Conservation (phyloP, 768 basidiomycete genomes). For the Tricholoma furcatifolium region DNA sequence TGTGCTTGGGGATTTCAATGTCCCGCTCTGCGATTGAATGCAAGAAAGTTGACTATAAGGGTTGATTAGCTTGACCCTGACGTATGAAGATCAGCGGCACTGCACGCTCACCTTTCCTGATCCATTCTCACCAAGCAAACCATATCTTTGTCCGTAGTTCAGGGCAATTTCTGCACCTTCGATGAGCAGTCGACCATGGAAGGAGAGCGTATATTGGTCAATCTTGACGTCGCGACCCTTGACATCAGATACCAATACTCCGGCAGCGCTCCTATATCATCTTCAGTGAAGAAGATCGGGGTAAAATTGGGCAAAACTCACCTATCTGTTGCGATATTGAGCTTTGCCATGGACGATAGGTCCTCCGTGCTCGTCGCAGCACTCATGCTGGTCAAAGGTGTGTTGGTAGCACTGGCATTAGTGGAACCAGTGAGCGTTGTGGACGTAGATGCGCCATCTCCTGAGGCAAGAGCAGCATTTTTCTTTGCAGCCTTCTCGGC, state of each 20-base stretch:
- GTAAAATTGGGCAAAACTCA: slow-evolving; percentile 27
- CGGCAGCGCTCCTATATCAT: slow-evolving; percentile 75
- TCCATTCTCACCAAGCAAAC: slow-evolving; percentile 95
- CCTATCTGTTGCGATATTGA: slow-evolving; percentile 89
- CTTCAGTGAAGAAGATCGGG: not conserved
- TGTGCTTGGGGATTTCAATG: slow-evolving; percentile 89
- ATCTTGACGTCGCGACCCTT: slow-evolving; percentile 98
- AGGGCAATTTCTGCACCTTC: slow-evolving; percentile 62
- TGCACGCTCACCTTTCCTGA: slow-evolving; percentile 90
- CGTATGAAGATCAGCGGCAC: not conserved
- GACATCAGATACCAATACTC: slow-evolving; percentile 89
- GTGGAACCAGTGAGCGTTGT: slow-evolving; percentile 63
- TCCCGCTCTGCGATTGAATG: slow-evolving; percentile 95
- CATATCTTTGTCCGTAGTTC: slow-evolving; percentile 89
- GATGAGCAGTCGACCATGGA: slow-evolving; percentile 89
- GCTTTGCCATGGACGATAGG: slow-evolving; percentile 82
- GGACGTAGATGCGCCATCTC: slow-evolving; percentile 49
- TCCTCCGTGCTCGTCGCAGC: slow-evolving; percentile 82
- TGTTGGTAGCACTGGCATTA: slow-evolving; percentile 62
- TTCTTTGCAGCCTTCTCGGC: slow-evolving; percentile 92
- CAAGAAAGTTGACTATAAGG: slow-evolving; percentile 83
- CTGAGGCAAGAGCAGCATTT: slow-evolving; percentile 43
- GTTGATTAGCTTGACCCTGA: not conserved
- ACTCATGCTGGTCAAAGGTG: slow-evolving; percentile 81
- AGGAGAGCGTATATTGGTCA: slow-evolving; percentile 91